Conservation (phyloP, 805 yeast genomes). For the Myxozyma lipomycoides region DNA sequence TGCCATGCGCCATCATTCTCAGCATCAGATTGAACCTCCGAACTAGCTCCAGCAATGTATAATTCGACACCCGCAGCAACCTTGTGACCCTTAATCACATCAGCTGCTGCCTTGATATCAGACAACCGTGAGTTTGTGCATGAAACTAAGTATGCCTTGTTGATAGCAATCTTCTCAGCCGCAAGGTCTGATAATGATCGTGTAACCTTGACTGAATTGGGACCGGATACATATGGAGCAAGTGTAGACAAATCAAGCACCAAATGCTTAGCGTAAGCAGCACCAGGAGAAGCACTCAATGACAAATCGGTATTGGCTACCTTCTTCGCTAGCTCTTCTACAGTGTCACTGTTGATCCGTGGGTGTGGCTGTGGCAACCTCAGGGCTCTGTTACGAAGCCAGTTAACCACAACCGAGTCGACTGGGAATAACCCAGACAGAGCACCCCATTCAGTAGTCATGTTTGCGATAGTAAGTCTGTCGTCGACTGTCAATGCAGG, state of each 20-base stretch:
- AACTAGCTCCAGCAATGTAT: slow-evolving; percentile 96
- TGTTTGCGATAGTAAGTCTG: slow-evolving; percentile 88
- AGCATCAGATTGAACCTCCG: slow-evolving; percentile 89
- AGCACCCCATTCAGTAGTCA: slow-evolving; percentile 99
- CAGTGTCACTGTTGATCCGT: slow-evolving; percentile 63
- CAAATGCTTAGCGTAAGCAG: slow-evolving; percentile 83
- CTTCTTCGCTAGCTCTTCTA: slow-evolving; percentile 50
- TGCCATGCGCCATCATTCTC: slow-evolving; percentile 91
- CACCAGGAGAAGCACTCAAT: slow-evolving; percentile 54
- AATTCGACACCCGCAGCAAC: slow-evolving; percentile 89
- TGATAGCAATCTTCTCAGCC: slow-evolving; percentile 64
- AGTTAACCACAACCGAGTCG: slow-evolving; percentile 68
- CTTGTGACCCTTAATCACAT: slow-evolving; percentile 73
- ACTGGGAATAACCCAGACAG: slow-evolving; percentile 96
- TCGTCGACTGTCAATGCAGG: slow-evolving; percentile 68
- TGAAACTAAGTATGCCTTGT: slow-evolving; percentile 96
- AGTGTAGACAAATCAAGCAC: slow-evolving; percentile 73
- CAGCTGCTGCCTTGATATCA: slow-evolving; percentile 93
- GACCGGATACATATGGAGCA: slow-evolving; percentile 90
- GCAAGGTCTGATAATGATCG: slow-evolving; percentile 73
- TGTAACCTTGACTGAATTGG: slow-evolving; percentile 92
- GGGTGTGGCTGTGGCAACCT: slow-evolving; percentile 68
- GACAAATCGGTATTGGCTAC: slow-evolving; percentile 22
- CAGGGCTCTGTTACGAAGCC: slow-evolving; percentile 64
- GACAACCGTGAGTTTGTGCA: slow-evolving; percentile 94